phyloP scores from a whole-genome alignment of 2,329 filamentous ascomycete species.

The Myriosclerotinia duriaeana region DNA sequence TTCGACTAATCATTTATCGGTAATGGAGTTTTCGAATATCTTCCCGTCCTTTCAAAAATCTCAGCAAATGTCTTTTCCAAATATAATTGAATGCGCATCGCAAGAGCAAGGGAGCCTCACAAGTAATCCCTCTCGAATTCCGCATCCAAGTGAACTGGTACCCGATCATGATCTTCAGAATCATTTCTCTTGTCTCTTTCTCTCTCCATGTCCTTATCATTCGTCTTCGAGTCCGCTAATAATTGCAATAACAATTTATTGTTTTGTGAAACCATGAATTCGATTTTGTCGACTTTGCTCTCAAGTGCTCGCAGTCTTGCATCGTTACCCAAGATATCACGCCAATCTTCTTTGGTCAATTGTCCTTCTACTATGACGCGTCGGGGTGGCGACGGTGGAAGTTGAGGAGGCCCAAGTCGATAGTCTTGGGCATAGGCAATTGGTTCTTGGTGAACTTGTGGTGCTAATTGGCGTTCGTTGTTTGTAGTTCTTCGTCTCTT shows the following conservation, averaged over 20 bases:
- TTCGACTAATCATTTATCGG: slow-evolving; percentile 30
- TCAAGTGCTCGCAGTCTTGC: slow-evolving; percentile 38
- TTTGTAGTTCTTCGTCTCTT: slow-evolving; percentile 37
- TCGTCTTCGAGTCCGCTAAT: slow-evolving; percentile 32
- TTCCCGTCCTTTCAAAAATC: slow-evolving; percentile 34
- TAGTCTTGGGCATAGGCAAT: slow-evolving; percentile 22
- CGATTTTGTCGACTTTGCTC: slow-evolving; percentile 40
- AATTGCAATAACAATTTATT: slow-evolving; percentile 40
- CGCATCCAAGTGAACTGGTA: slow-evolving; percentile 41
- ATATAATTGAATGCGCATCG: slow-evolving; percentile 21
- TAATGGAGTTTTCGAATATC: slow-evolving; percentile 38
- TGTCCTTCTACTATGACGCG: slow-evolving; percentile 39
- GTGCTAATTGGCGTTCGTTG: slow-evolving; percentile 35
- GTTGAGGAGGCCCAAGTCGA: slow-evolving; percentile 29
- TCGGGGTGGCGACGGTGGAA: slow-evolving; percentile 36
- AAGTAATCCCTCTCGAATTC: slow-evolving; percentile 42
- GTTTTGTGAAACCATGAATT: slow-evolving; percentile 39
- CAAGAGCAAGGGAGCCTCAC: slow-evolving; percentile 33
- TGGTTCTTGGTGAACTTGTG: slow-evolving; percentile 36
- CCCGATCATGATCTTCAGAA: slow-evolving; percentile 36
- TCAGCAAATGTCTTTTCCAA: slow-evolving; percentile 30
- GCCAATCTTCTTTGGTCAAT: slow-evolving; percentile 41
- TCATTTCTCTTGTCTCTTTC: slow-evolving; percentile 28
- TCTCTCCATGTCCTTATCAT: slow-evolving; percentile 31
- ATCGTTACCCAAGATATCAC: slow-evolving; percentile 41